Base-by-base conservation (phyloP, 164 flowering plant genomes). In the Sextonia rubra region DNA sequence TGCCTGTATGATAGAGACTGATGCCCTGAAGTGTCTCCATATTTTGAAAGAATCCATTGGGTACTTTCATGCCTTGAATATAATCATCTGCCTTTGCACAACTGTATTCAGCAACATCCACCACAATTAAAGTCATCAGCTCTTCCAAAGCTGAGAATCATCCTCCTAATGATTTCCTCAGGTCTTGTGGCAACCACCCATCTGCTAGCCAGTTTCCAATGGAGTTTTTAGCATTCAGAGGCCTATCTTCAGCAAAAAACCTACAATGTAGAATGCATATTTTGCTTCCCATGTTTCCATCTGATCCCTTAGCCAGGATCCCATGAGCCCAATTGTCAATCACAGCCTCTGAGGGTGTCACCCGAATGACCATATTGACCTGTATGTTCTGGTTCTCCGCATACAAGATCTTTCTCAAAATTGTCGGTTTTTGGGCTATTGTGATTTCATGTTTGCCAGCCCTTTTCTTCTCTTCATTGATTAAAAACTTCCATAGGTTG, bases 1-100 rank as follows among this genome's bases (percentile, higher is more conserved):
- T 66, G 17, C 69, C 69, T 66, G 69, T 8, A 66, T 66, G 69
- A 18, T 8, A 66, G 24, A 66, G 47, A 37, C 52, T 66, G 23
- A 66, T 20, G 27, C 18, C 23, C 17, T 32, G 69, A 44, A 30
- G 47, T 7, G 47, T 22, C 52, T 44, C 6, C 69, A 32, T 66
- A 17, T 24, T 32, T 30, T 66, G 48, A 30, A 66, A 66, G 69
- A 66, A 66, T 0, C 52, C 18, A 12, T 66, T 22, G 9, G 69
- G 69, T 20, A 66, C 32, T 66, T 3, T 23, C 69, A 66, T 66
- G 12, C 20, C 23, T 12, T n/a, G 18, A 32, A 32, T 66, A 20
- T 12, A 20, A 18, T 30, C 18, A 18, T 37, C 12, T 5, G 47
- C 47, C 52, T 32, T 66, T 30, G 44, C 48, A 32, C 69, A 1